phyloP scores from a whole-genome alignment of 2,329 filamentous ascomycete species.

The Beauveria pseudobassiana region DNA sequence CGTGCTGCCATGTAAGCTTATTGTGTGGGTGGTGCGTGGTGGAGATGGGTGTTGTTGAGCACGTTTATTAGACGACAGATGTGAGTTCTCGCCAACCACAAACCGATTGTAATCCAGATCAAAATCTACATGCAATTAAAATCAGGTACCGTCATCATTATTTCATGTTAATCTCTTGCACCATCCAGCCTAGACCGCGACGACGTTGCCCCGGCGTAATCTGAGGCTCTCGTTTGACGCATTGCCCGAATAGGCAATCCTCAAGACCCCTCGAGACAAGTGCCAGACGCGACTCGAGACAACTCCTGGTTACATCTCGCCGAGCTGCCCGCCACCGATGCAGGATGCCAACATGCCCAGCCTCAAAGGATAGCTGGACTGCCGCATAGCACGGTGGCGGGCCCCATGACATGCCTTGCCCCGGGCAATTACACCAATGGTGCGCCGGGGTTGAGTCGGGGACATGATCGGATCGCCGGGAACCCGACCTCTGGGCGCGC shows the following conservation, averaged over 20 bases:
- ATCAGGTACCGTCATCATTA: neutral
- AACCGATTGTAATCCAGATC: neutral
- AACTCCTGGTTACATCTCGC: slow-evolving; percentile 25
- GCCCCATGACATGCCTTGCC: neutral
- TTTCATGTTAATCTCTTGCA: too few relatives aligned
- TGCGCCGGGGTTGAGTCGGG: neutral
- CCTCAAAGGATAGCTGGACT: too few relatives aligned
- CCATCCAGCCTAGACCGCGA: neutral
- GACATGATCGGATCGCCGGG: slow-evolving; percentile 3
- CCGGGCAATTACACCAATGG: neutral
- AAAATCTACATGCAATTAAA: neutral
- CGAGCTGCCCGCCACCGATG: neutral
- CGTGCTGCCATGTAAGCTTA: neutral
- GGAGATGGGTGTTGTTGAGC: neutral
- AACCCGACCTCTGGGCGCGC: neutral
- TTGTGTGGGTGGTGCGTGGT: neutral
- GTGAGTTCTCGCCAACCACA: neutral
- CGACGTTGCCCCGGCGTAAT: neutral
- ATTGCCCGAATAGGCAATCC: slow-evolving; percentile 14
- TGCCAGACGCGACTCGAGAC: slow-evolving; percentile 28
- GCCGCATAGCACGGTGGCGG: neutral
- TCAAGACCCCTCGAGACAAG: slow-evolving; percentile 14
- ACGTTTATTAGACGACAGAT: neutral
- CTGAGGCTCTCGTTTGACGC: slow-evolving; percentile 9
- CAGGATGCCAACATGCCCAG: neutral